Conservation (phyloP, 139 green algal species). For the Astrephomene gubernaculifera region DNA sequence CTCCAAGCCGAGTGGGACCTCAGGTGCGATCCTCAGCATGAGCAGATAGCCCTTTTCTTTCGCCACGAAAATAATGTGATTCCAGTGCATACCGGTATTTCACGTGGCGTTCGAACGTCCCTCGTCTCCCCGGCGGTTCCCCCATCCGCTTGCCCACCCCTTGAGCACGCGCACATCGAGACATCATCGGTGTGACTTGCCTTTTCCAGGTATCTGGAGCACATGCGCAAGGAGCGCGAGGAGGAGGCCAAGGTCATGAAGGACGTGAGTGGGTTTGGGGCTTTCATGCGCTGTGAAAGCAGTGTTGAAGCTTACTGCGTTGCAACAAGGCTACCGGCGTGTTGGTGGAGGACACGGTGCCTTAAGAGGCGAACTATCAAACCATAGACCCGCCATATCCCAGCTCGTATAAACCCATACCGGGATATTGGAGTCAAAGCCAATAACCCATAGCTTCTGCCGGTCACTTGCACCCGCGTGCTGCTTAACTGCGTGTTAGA, state of each 20-base stretch:
- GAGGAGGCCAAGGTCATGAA: constrained; percentile 82
- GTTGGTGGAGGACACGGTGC: too few relatives aligned
- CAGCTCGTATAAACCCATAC: not conserved
- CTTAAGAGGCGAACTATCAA: not conserved
- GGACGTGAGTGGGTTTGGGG: constrained; percentile 59
- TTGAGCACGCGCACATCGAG: too few relatives aligned
- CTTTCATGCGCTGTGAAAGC: not conserved
- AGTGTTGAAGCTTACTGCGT: too few relatives aligned
- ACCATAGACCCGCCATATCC: not conserved
- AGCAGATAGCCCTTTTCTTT: too few relatives aligned
- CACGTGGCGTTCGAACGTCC: too few relatives aligned
- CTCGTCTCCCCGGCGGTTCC: not conserved
- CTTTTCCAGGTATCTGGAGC: constrained; percentile 66
- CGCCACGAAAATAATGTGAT: too few relatives aligned
- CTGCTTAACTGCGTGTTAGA: not conserved
- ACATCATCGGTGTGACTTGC: not conserved
- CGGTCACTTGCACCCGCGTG: not conserved
- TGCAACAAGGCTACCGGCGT: too few relatives aligned
- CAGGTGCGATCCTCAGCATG: constrained; percentile 35
- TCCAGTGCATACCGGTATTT: too few relatives aligned
- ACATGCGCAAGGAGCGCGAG: constrained; percentile 51
- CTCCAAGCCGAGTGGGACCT: constrained; percentile 72
- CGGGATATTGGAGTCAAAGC: not conserved
- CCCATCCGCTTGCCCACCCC: not conserved
- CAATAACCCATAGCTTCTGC: not conserved